Evolutionary conservation across 768 basidiomycete genomes (phyloP).

Genomic region (Naganishia antarctica): DNA sequence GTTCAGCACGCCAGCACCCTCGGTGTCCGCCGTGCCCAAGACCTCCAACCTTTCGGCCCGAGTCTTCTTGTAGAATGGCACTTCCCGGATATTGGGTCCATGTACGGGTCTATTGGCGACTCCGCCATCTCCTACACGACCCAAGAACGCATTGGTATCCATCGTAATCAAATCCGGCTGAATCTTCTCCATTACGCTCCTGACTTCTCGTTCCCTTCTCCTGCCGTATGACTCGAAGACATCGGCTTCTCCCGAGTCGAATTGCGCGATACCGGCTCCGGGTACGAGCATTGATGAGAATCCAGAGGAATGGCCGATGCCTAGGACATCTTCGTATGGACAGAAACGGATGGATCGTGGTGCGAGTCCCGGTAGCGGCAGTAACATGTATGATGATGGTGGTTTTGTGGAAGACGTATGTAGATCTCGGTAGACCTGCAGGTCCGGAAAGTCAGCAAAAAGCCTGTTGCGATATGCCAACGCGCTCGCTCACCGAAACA

Average conservation of each 20-base stretch:
- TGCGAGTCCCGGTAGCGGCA: constrained; percentile 74
- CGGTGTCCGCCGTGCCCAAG: constrained; percentile 58
- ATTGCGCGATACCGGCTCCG: constrained; percentile 88
- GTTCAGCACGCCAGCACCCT: constrained; percentile 56
- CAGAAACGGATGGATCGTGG: constrained; percentile 73
- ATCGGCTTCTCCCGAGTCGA: constrained; percentile 88
- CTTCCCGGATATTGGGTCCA: constrained; percentile 26
- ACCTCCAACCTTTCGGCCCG: constrained; percentile 72
- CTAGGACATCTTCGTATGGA: constrained; percentile 53
- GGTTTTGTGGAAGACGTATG: constrained; percentile 51
- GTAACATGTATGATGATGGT: constrained; percentile 76
- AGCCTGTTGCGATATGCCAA: not conserved
- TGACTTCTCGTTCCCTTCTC: constrained; percentile 83
- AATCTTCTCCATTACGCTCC: constrained; percentile 85
- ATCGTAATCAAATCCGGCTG: constrained; percentile 84
- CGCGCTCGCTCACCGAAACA: constrained; percentile 59
- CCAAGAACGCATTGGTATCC: constrained; percentile 49
- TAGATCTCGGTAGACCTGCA: constrained; percentile 64
- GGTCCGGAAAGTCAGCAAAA: constrained; percentile 3
- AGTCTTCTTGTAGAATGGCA: constrained; percentile 67
- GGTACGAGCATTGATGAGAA: constrained; percentile 83
- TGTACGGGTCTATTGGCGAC: constrained; percentile 1
- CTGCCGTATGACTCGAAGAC: constrained; percentile 81
- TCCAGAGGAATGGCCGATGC: constrained; percentile 55
- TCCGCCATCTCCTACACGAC: constrained; percentile 34